Percentiles rank a stretch among this genome's conserved stretches.
Evolutionary conservation across 2,329 filamentous ascomycete species (phyloP).

Genomic region (Geosmithia morbida): DNA sequence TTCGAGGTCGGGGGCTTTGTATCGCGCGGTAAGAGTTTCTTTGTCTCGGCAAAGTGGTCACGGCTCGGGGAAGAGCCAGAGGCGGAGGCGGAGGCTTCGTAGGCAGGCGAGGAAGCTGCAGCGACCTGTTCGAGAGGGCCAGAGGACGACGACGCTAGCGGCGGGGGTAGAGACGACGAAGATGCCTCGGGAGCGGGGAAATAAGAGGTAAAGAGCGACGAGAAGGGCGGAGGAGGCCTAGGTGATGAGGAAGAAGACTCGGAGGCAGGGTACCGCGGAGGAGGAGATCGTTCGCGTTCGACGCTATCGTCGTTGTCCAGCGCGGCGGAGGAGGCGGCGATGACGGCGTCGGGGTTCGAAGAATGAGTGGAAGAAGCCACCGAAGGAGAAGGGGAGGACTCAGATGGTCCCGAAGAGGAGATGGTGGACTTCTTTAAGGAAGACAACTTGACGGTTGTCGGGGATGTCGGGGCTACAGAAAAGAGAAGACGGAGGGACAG

Average conservation of each 20-base stretch:
- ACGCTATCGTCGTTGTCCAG: constrained; percentile 7
- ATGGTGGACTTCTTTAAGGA: constrained; percentile 12
- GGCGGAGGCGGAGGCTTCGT: neutral
- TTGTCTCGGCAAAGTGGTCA: constrained; percentile 56
- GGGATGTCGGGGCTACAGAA: neutral
- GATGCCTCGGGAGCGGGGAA: constrained; percentile 5
- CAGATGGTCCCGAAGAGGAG: constrained; percentile 14
- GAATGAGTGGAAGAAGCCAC: neutral
- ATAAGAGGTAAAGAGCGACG: constrained; percentile 37
- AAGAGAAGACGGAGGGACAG: neutral
- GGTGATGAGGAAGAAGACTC: constrained; percentile 32
- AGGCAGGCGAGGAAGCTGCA: neutral
- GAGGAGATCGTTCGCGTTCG: constrained; percentile 31
- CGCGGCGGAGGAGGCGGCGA: constrained; percentile 1
- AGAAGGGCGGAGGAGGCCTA: constrained; percentile 45
- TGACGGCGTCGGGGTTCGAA: neutral
- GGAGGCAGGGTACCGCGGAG: constrained; percentile 43
- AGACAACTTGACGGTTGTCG: constrained; percentile 23
- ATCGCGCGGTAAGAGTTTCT: constrained; percentile 70
- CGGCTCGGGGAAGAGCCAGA: constrained; percentile 9
- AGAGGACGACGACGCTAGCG: neutral
- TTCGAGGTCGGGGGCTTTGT: constrained; percentile 58
- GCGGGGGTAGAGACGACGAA: constrained; percentile 4
- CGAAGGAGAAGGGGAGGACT: constrained; percentile 7
- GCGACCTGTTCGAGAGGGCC: neutral